Percentiles rank a stretch among this genome's conserved stretches.
Conservation (phyloP, 169 alveolate genomes). For the Cardiosporidium cionae region DNA sequence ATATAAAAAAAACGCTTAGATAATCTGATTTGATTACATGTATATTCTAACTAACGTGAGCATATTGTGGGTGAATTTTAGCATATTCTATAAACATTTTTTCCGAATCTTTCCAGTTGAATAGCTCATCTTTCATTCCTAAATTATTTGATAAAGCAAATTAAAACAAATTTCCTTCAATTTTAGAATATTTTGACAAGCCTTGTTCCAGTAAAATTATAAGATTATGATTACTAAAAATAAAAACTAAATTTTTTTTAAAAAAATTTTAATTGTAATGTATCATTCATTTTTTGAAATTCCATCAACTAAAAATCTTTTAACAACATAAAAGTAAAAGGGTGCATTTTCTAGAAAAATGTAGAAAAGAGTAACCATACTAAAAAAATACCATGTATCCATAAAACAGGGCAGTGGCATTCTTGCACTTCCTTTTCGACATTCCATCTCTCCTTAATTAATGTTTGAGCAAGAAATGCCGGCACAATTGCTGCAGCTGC, state of each 20-base stretch:
- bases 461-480: constrained; percentile 27
- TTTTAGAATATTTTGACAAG: too few species aligned
- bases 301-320: too few species aligned
- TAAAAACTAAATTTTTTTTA: too few species aligned
- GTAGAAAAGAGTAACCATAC: background rate
- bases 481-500: constrained; percentile 50
- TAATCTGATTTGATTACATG: background rate
- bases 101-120: constrained; percentile 30
- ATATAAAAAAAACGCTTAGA: background rate
- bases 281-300: too few species aligned
- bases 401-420: constrained; percentile 45
- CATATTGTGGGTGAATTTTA: constrained; percentile 11
- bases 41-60: background rate
- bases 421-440: constrained; percentile 39
- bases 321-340: too few species aligned
- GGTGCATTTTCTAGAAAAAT: too few species aligned
- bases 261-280: too few species aligned
- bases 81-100: constrained; percentile 29
- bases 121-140: constrained; percentile 24
- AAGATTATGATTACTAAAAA: too few species aligned
- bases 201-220: too few species aligned
- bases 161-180: too few species aligned
- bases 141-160: too few species aligned
- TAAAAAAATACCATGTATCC: constrained; percentile 43
- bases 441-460: constrained; percentile 39